Evolutionary conservation across 179 eudicot species (phyloP), one percentile per base, ranked within the genome.

Genomic region (Beta lomatogona): DNA sequence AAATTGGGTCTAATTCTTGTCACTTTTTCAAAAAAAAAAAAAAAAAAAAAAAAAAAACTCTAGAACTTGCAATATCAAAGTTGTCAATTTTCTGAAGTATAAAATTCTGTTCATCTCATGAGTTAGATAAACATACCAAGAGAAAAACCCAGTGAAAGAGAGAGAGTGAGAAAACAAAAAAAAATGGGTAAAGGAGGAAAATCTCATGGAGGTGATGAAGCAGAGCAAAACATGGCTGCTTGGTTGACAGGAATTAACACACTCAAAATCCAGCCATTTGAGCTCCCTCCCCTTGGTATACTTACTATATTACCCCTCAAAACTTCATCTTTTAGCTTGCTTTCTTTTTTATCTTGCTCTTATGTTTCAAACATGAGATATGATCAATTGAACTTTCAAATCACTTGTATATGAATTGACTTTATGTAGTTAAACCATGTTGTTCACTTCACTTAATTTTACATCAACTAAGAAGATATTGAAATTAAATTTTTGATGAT

Each of bases 181-280:
- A 25, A n/a, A 82, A 81, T 90, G 97, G 95, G 95, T 0, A 90
- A 92, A 22, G 91, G 93, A 78, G 96, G 92, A 76, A 90, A 78
- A 53, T 86, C 92, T 21, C 83, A 85, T 55, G 90, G 81, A 41
- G 82, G 60, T 68, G 83, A 31, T 69, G 88, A 64, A 48, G 91
- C 77, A 82, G 93, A 90, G 83, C 89, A 88, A 82, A 95, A 95
- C 90, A 91, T 93, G 98, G 98, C 98, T 60, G 98, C 98, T 86
- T 95, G 98, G 98, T 87, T 93, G 18, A 70, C 92, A 61, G 89
- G 91, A 6, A 81, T 91, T 73, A 93, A 95, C 65, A 88, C 90
- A 77, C 92, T 95, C 89, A 91, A 93, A 87, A 93, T 95, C 73
- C 95, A 84, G 79, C 98, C 94, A 73, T 95, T 93, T 87, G 86